Conservation (phyloP, 805 yeast genomes). For the Wickerhamiella slavikovae region DNA sequence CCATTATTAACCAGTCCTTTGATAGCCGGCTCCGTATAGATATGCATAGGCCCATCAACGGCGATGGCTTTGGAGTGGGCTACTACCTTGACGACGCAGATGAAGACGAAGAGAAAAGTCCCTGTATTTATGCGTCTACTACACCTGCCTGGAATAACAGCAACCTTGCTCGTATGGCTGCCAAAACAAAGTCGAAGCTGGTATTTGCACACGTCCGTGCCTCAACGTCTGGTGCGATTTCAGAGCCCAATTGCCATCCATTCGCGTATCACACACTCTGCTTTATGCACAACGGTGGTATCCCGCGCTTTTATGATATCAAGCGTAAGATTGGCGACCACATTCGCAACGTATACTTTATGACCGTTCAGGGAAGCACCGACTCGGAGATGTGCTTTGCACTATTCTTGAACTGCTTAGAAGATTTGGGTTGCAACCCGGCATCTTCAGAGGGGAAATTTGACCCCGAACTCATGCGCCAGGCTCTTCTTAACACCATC, state of each 20-base stretch:
- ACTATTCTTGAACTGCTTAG: slow-evolving; percentile 55
- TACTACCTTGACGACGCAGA: slow-evolving; percentile 50
- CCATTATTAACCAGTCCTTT: slow-evolving; percentile 88
- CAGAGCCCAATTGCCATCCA: slow-evolving; percentile 96
- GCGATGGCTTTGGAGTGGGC: slow-evolving; percentile 97
- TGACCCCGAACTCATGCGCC: slow-evolving; percentile 28
- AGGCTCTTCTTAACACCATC: slow-evolving; percentile 56
- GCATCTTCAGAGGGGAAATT: slow-evolving; percentile 31
- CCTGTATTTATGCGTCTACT: slow-evolving; percentile 85
- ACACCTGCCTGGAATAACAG: slow-evolving; percentile 93
- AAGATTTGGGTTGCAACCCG: slow-evolving; percentile 60
- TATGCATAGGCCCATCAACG: slow-evolving; percentile 79
- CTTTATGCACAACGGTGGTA: slow-evolving; percentile 91
- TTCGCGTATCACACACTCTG: slow-evolving; percentile 69
- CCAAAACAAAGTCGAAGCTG: slow-evolving; percentile 62
- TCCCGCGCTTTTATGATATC: slow-evolving; percentile 49
- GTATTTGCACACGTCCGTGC: slow-evolving; percentile 95
- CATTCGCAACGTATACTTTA: slow-evolving; percentile 60
- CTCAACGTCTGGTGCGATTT: slow-evolving; percentile 78
- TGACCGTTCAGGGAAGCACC: slow-evolving; percentile 76
- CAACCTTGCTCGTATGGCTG: slow-evolving; percentile 67
- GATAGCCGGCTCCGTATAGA: slow-evolving; percentile 79
- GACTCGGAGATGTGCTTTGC: slow-evolving; percentile 95
- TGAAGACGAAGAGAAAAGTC: slow-evolving; percentile 36
- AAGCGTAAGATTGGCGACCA: slow-evolving; percentile 55